phyloP scores from a whole-genome alignment of 2,329 filamentous ascomycete genomes.

The Herpomyces periplanetae region DNA sequence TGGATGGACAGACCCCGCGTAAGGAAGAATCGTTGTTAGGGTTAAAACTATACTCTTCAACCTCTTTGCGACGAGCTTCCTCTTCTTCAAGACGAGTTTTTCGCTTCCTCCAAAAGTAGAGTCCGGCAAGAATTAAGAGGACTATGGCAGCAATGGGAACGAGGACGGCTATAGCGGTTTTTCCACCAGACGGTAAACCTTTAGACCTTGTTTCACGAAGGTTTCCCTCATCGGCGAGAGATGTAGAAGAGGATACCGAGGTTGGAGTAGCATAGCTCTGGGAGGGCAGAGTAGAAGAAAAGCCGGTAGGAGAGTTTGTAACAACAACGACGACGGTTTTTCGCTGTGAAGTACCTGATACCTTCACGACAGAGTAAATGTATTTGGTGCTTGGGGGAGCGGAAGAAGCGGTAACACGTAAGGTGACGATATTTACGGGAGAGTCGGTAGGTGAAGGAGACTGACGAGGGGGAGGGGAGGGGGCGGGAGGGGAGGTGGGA shows the following conservation, averaged over 20 bases:
- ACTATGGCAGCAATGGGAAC: constrained; percentile 68
- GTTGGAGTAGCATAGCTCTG: constrained; percentile 1
- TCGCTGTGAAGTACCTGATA: constrained; percentile 2
- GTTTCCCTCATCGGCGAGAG: constrained; percentile 6
- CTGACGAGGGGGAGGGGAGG: constrained; percentile 3
- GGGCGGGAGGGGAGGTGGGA: constrained; percentile 3
- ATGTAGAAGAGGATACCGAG: constrained; percentile 3
- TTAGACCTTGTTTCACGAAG: constrained; percentile 4
- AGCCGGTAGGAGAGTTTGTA: constrained; percentile 2
- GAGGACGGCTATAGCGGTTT: constrained; percentile 66
- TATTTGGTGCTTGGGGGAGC: constrained; percentile 4
- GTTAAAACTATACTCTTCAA: constrained; percentile 88
- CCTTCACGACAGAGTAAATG: constrained; percentile 4
- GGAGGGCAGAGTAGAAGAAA: constrained; percentile 2
- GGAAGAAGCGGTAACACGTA: constrained; percentile 4
- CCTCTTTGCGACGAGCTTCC: constrained; percentile 66
- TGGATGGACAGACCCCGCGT: constrained; percentile 15
- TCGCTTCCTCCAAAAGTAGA: constrained; percentile 59
- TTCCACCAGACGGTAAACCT: constrained; percentile 20
- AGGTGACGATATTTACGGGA: constrained; percentile 3
- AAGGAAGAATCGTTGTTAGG: constrained; percentile 77
- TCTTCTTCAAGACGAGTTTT: constrained; percentile 51
- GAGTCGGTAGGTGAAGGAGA: constrained; percentile 3
- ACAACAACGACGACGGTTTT: constrained; percentile 5
- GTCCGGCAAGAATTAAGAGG: constrained; percentile 27